phyloP scores from a whole-genome alignment of 1,284 basidiomycete genomes.

The Anthracocystis walkeri region DNA sequence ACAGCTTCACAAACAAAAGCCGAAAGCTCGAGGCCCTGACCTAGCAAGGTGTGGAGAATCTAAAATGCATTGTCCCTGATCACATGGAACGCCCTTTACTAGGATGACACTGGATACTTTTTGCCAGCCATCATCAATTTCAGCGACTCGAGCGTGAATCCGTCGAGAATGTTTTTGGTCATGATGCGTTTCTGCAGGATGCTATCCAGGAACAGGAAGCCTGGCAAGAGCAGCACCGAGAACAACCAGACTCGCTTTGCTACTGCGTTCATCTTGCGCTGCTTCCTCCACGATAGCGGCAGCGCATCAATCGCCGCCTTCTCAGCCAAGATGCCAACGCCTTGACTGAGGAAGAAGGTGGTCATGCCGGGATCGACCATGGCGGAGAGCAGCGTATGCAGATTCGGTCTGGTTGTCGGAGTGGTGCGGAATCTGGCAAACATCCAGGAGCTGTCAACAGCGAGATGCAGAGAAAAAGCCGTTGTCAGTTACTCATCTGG shows the following conservation, averaged over 20 bases:
- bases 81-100: neutral
- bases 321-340: constrained; percentile 27
- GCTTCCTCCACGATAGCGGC: constrained; percentile 23
- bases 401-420: neutral
- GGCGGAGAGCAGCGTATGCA: constrained; percentile 2
- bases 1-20: constrained; percentile 1
- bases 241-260: constrained; percentile 37
- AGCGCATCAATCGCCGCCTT: constrained; percentile 25
- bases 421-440: constrained; percentile 24
- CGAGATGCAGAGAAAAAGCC: neutral
- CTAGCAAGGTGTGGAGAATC: neutral
- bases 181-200: constrained; percentile 24
- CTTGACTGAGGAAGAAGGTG: constrained; percentile 40
- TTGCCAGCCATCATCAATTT: constrained; percentile 33
- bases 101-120: constrained; percentile 17
- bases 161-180: constrained; percentile 36
- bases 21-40: neutral
- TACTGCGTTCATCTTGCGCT: constrained; percentile 4
- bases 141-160: constrained; percentile 19
- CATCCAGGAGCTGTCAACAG: constrained; percentile 28
- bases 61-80: constrained; percentile 19
- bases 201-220: constrained; percentile 32
- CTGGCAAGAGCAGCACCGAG: constrained; percentile 22
- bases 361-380: constrained; percentile 41
- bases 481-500: neutral